Base-by-base conservation (phyloP, 805 yeast genomes). In the Pachysolen tannophilus region DNA sequence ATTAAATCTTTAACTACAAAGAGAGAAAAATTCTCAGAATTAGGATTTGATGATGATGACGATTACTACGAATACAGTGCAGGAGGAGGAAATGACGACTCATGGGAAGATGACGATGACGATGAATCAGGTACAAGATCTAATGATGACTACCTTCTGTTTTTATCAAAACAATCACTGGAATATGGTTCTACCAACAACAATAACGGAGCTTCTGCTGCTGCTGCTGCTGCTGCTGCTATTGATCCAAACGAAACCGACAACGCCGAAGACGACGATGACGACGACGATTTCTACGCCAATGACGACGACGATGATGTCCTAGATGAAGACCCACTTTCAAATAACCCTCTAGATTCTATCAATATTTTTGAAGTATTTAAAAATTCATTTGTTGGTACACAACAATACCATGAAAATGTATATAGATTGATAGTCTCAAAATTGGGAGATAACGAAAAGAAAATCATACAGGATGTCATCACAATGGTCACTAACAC, bases 311-410 rank as follows among this genome's bases (percentile, higher is more conserved):
- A 37, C 8, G 78, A 75, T 33, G 92, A 82, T 32, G 92, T 82
- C 7, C 67, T 83, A 30, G 77, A 78, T 30, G 97, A 88, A 50
- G 95, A 82, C 50, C 77, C 95, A 8, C 64, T 82, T 51, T 72
- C 82, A 18, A 81, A 78, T 44, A 81, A 90, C 1, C 79, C 94
- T 3, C 67, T 92, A 32, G 97, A 90, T 50, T 62, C 66, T 28
- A 59, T 87, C 33, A 82, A 90, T 50, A 78, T 82, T 3, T 86
- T 78, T 56, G 65, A 66, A 11, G 72, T 75, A 3, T 77, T 87
- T 56, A 74, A 78, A 38, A 68, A 72, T 14, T 67, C 72, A 14
- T 56, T 84, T 13, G 40, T 62, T 3, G 49, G 53, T 2, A 50
- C 82, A 15, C 78, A 75, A 46, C 65, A 60, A 20, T 50, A 56